phyloP scores from a whole-genome alignment of 495 filamentous ascomycete species.

The Penicillium dipodomyicola region DNA sequence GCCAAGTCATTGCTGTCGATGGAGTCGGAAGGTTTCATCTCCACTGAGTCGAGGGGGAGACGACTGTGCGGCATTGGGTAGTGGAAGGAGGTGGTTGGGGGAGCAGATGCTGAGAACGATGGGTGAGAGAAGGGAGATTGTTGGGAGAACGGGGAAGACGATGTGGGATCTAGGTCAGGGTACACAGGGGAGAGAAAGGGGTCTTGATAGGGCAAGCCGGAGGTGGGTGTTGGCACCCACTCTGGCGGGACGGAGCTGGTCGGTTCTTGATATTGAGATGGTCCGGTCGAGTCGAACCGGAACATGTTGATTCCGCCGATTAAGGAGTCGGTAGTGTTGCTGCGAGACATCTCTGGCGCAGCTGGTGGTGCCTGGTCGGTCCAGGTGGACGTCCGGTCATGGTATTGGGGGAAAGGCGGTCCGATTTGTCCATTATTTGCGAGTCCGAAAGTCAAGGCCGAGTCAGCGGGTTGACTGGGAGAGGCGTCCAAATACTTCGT shows the following conservation, averaged over 20 bases:
- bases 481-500: constrained; percentile 37
- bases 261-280: constrained; percentile 30
- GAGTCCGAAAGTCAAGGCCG: constrained; percentile 33
- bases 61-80: constrained; percentile 15
- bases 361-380: constrained; percentile 22
- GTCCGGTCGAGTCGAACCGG: constrained; percentile 40
- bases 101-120: constrained; percentile 38
- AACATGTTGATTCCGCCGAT: constrained; percentile 47
- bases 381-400: constrained; percentile 22
- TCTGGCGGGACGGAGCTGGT: constrained; percentile 34
- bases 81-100: constrained; percentile 28
- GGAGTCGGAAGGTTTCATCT: constrained; percentile 40
- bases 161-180: constrained; percentile 30
- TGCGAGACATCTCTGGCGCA: constrained; percentile 47
- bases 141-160: constrained; percentile 18
- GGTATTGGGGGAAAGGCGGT: constrained; percentile 19
- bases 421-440: constrained; percentile 31
- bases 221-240: constrained; percentile 36
- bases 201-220: constrained; percentile 28
- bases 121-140: constrained; percentile 26
- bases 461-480: constrained; percentile 24
- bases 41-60: constrained; percentile 22
- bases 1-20: constrained; percentile 32
- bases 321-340: constrained; percentile 44
- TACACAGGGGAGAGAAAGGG: constrained; percentile 29